Evolutionary conservation across 257 asterid species (phyloP).

Genomic region (Nicotiana undulata): DNA sequence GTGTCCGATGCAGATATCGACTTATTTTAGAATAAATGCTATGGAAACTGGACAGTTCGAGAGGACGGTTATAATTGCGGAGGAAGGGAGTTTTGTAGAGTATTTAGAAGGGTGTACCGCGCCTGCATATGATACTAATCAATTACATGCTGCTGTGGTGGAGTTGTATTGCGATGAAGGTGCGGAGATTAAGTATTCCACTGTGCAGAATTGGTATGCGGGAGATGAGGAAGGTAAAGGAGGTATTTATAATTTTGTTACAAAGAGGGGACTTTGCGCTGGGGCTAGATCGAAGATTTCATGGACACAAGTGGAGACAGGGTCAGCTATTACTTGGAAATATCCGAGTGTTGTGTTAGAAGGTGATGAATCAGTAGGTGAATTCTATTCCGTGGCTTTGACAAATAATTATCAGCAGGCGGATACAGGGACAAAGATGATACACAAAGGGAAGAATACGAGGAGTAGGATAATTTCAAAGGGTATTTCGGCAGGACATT

Average conservation of each 20-base stretch:
- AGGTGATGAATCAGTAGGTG: constrained; percentile 94
- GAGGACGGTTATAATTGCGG: constrained; percentile 89
- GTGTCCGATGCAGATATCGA: constrained; percentile 96
- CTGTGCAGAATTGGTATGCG: constrained; percentile 98
- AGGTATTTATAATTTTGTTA: constrained; percentile 83
- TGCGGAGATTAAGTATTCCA: constrained; percentile 85
- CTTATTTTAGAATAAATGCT: constrained; percentile 91
- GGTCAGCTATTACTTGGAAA: constrained; percentile 97
- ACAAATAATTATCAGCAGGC: constrained; percentile 96
- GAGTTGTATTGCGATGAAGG: constrained; percentile 77
- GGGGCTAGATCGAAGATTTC: constrained; percentile 76
- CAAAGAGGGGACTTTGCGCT: constrained; percentile 87
- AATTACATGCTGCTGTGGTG: constrained; percentile 91
- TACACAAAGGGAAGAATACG: constrained; percentile 93
- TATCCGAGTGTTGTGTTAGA: constrained; percentile 91
- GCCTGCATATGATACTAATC: constrained; percentile 86
- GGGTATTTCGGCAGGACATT: constrained; percentile 88
- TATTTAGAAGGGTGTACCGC: constrained; percentile 99
- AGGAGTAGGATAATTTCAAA: constrained; percentile 90
- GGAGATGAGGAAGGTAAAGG: constrained; percentile 90
- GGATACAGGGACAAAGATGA: constrained; percentile 96
- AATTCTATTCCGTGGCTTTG: constrained; percentile 90
- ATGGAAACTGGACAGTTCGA: constrained; percentile 98
- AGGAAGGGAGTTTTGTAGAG: constrained; percentile 89
- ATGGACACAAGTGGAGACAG: constrained; percentile 99